phyloP scores from a whole-genome alignment of 2,329 filamentous ascomycete genomes.

The Aspergillus jensenii region DNA sequence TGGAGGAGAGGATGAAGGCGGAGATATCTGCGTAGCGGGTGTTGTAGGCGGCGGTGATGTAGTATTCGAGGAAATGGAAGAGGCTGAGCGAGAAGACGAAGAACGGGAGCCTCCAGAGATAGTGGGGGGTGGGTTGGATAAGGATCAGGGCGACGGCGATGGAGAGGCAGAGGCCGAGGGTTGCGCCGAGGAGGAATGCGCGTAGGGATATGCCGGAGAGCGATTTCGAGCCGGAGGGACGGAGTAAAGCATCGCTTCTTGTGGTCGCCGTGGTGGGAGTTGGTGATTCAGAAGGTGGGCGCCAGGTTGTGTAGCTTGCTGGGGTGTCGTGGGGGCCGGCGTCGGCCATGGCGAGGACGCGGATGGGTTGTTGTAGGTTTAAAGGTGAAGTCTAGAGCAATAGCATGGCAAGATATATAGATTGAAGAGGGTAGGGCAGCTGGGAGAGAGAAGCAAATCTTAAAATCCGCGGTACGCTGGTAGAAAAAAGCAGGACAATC shows the following conservation, averaged over 20 bases:
- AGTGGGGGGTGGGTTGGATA: slow-evolving; percentile 14
- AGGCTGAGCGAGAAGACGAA: slow-evolving; percentile 61
- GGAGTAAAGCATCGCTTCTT: slow-evolving; percentile 30
- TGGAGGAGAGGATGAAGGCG: slow-evolving; percentile 80
- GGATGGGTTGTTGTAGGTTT: not conserved
- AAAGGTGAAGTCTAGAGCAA: not conserved
- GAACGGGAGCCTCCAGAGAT: slow-evolving; percentile 59
- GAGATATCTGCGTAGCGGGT: slow-evolving; percentile 68
- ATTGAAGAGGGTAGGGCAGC: no score
- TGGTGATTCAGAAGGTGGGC: slow-evolving; percentile 4
- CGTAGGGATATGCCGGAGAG: slow-evolving; percentile 46
- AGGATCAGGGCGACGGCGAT: slow-evolving; percentile 30
- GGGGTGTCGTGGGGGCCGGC: not conserved
- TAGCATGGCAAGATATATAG: not conserved
- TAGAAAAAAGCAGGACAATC: not conserved
- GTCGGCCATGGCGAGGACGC: not conserved
- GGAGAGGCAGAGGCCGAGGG: slow-evolving; percentile 33
- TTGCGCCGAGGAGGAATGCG: slow-evolving; percentile 45
- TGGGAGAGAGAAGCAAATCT: not conserved
- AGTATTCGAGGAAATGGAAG: slow-evolving; percentile 98
- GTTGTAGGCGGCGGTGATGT: slow-evolving; percentile 82
- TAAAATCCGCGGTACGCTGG: not conserved
- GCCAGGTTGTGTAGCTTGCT: slow-evolving; percentile 18
- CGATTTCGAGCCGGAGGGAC: slow-evolving; percentile 42
- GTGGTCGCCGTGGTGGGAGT: slow-evolving; percentile 5